Base-by-base conservation (phyloP, 2,329 filamentous ascomycete genomes). In the Aspergillus amoenus region DNA sequence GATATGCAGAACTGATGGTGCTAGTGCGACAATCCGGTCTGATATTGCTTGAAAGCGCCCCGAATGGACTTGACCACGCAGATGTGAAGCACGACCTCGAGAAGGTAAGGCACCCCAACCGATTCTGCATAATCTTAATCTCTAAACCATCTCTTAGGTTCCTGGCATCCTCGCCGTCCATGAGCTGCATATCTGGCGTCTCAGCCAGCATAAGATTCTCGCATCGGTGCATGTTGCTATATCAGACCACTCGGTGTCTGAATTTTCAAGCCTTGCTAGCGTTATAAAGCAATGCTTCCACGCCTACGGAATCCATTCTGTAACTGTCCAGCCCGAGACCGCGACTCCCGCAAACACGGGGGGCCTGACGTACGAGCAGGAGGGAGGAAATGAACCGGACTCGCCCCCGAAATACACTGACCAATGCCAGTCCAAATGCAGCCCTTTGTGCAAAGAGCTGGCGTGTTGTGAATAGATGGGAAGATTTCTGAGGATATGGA, bases 171-270 rank as follows among this genome's bases (percentile, higher is more conserved):
- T 83, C 18, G 85, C 85, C 0, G 81, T 91, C 13, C 88, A 91
- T 61, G 87, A 91, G 64, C 77, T 92, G 15, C 88, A 90, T 63
- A 83, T 91, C 60, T 92, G 89, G 88, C 81, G 85, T 2, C 79
- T 92, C 3, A 85, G 88, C 66, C 88, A 93, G 72, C 79, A 80
- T 51, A 90, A 89, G 66, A 79, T 83, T 4, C 79, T 91, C 46
- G 89, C 89, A 7, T 86, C 86, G 1, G 88, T 86, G 1, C 88
- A 91, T 66, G 76, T 92, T 1, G 79, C 88, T 0, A 81, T 91
- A 15, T 79, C 81, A 2, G 81, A 85, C 59, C 77, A 81, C 51
- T 80, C 81, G 8, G 71, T 89, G 22, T 70, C 76, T 37, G 76
- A 77, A 49, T 91, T 91, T 68, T 81, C 84, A 73, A 76, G 79